phyloP scores from a whole-genome alignment of 306 rosid genomes.

The Alnus glutinosa region DNA sequence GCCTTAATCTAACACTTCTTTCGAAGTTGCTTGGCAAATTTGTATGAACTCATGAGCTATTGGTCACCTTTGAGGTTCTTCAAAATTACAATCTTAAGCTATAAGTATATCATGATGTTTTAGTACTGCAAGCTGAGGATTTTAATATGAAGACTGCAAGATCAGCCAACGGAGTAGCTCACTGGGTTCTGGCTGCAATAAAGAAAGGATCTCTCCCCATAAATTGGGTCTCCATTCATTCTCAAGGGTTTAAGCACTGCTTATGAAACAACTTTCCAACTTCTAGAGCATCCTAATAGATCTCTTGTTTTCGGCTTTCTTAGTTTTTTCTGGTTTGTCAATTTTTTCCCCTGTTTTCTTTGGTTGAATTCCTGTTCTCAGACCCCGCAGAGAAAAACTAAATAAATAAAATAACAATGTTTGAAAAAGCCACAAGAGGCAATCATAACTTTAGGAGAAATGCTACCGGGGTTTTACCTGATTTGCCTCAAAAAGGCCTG shows the following conservation, averaged over 20 bases:
- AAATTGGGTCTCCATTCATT: background rate
- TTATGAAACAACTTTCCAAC: background rate
- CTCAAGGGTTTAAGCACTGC: background rate
- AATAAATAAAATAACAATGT: constrained; percentile 7
- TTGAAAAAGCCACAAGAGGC: constrained; percentile 12
- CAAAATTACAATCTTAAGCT: background rate
- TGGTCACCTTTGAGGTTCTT: background rate
- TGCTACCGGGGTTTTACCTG: constrained; percentile 52
- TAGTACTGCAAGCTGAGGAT: constrained; percentile 2
- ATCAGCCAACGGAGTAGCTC: background rate
- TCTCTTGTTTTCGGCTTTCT: background rate
- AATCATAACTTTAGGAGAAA: background rate
- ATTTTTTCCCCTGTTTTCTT: background rate
- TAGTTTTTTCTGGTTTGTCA: background rate
- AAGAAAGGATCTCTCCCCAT: background rate
- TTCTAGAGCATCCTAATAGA: background rate
- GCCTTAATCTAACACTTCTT: background rate
- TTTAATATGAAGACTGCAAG: background rate
- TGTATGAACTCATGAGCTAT: background rate
- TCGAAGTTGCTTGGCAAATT: background rate
- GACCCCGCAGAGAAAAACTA: background rate
- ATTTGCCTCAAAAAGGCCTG: constrained; percentile 86
- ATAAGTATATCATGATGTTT: constrained; percentile 2
- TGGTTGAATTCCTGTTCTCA: background rate
- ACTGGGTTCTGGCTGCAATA: background rate